Conservation (phyloP, 2,329 filamentous ascomycete genomes). For the Lasiodiplodia gonubiensis region DNA sequence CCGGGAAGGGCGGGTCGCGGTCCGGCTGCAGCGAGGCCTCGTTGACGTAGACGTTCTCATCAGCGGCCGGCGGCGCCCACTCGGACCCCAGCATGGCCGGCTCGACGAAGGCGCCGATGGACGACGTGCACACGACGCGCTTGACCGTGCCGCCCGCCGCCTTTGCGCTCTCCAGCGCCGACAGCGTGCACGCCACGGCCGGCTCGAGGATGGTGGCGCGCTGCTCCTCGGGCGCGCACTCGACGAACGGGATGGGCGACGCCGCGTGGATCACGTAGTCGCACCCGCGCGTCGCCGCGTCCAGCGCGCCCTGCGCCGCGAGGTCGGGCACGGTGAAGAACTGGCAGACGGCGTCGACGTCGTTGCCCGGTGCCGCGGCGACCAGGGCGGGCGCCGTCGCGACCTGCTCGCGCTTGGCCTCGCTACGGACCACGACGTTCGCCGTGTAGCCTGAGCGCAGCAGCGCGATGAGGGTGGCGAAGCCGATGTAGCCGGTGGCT, state of each 20-base stretch:
- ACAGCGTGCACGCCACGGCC: conserved; percentile 29
- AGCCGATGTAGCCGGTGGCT: conserved; percentile 44
- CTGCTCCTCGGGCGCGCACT: conserved; percentile 18
- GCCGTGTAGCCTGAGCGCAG: conserved; percentile 40
- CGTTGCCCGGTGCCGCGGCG: not conserved
- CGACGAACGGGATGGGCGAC: conserved; percentile 27
- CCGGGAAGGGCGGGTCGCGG: not conserved
- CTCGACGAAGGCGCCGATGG: conserved; percentile 22
- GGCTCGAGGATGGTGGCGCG: conserved; percentile 17
- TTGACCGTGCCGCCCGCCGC: conserved; percentile 16
- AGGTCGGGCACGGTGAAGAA: conserved; percentile 46
- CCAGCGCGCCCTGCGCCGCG: conserved; percentile 42
- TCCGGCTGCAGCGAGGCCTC: not conserved
- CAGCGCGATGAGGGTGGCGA: conserved; percentile 35
- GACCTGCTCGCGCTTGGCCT: conserved; percentile 24
- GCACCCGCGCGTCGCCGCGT: conserved; percentile 42
- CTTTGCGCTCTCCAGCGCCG: conserved; percentile 25
- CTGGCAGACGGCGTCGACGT: conserved; percentile 24
- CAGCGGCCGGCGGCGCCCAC: not conserved
- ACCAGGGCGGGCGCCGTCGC: conserved; percentile 20
- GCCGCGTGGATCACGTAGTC: conserved; percentile 31
- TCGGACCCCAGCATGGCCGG: not conserved
- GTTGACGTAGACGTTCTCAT: not conserved
- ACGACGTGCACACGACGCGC: conserved; percentile 29
- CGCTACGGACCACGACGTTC: conserved; percentile 38